phyloP scores from a whole-genome alignment of 805 yeast genomes.

The Ogataea salicorniae region DNA sequence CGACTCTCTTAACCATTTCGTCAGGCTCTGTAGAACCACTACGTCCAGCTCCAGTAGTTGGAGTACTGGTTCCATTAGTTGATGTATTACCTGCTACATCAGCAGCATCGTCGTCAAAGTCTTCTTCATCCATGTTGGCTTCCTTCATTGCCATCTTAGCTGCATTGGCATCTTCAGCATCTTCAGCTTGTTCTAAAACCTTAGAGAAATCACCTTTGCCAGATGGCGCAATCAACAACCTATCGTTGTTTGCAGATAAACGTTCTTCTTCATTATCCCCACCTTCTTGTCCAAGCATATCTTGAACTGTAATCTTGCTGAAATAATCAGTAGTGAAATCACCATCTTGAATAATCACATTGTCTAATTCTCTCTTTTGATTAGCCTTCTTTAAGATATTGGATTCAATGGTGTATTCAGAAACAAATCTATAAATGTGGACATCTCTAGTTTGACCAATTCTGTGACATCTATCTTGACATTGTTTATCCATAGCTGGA shows the following conservation, averaged over 20 bases:
- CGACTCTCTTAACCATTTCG: slow-evolving; percentile 18
- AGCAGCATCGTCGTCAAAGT: slow-evolving; percentile 52
- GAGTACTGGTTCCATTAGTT: too few relatives aligned
- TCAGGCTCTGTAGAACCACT: slow-evolving; percentile 30
- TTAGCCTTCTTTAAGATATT: slow-evolving; percentile 91
- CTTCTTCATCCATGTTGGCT: slow-evolving; percentile 77
- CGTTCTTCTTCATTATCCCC: slow-evolving; percentile 22
- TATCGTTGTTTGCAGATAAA: slow-evolving; percentile 19
- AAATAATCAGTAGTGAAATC: slow-evolving; percentile 97
- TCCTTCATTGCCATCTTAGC: slow-evolving; percentile 87
- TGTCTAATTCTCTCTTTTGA: slow-evolving; percentile 89
- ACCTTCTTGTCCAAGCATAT: slow-evolving; percentile 64
- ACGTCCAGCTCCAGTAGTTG: not conserved
- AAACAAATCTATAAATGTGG: slow-evolving; percentile 92
- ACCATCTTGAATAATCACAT: slow-evolving; percentile 95
- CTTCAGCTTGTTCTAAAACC: slow-evolving; percentile 87
- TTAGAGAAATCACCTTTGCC: slow-evolving; percentile 29
- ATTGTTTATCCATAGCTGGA: slow-evolving; percentile 99
- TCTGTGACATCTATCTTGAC: slow-evolving; percentile 98
- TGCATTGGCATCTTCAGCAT: slow-evolving; percentile 84
- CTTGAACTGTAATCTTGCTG: slow-evolving; percentile 79
- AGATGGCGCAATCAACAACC: slow-evolving; percentile 12
- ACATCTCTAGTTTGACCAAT: slow-evolving; percentile 98
- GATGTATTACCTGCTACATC: too few relatives aligned
- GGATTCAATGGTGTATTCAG: slow-evolving; percentile 94